Evolutionary conservation across 805 yeast genomes (phyloP).

Genomic region (Metschnikowia colocasiae): DNA sequence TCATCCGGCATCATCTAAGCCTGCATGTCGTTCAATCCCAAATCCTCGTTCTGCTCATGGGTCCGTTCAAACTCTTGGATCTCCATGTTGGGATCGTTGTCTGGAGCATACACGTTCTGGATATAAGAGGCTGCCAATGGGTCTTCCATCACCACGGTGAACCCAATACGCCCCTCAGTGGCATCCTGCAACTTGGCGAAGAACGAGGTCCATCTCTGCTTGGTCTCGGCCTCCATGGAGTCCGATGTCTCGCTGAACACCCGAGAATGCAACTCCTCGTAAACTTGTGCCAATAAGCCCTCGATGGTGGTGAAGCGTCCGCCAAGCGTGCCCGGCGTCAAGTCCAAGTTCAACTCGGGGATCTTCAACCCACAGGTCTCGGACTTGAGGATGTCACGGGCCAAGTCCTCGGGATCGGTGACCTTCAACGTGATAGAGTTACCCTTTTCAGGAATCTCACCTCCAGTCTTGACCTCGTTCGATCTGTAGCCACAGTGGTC

Average conservation of each 20-base stretch:
- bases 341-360: conserved; percentile 87
- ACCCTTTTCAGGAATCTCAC: conserved; percentile 87
- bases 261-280: conserved; percentile 81
- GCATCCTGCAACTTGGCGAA: conserved; percentile 74
- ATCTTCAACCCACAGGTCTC: conserved; percentile 85
- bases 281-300: conserved; percentile 84
- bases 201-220: conserved; percentile 78
- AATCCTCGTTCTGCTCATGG: conserved; percentile 81
- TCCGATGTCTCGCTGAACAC: conserved; percentile 86
- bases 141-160: conserved; percentile 87
- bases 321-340: conserved; percentile 94
- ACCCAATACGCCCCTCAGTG: conserved; percentile 71
- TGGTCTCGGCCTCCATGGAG: conserved; percentile 79
- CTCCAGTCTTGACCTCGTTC: conserved; percentile 98
- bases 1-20: too few species aligned
- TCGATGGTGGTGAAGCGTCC: conserved; percentile 97
- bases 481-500: conserved; percentile 92
- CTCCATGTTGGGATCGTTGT: conserved; percentile 91
- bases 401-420: conserved; percentile 87
- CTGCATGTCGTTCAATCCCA: conserved; percentile 68
- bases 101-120: conserved; percentile 99
- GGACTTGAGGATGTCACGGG: conserved; percentile 90
- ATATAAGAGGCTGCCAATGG: conserved; percentile 94
- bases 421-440: conserved; percentile 66
- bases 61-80: conserved; percentile 91